Evolutionary conservation across 2,329 filamentous ascomycete genomes (phyloP).

Genomic region (Aspergillus niger): DNA sequence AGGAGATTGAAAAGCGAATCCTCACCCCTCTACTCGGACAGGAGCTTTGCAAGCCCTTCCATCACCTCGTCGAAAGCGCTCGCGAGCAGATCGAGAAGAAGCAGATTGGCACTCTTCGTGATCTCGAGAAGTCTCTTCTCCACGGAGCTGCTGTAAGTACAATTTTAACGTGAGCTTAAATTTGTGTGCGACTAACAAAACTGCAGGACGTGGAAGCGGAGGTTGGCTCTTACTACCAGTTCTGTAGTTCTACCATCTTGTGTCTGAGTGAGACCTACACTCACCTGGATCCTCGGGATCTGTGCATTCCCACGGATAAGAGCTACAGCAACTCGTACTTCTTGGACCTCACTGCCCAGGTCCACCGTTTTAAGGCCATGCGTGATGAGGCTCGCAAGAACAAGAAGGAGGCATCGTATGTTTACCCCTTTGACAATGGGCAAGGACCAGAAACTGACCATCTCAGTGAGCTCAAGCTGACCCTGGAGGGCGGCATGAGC

Average conservation of each 20-base stretch:
- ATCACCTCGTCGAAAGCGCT: conserved; percentile 74
- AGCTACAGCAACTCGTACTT: conserved; percentile 97
- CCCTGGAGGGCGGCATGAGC: conserved; percentile 76
- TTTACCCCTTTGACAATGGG: conserved; percentile 21
- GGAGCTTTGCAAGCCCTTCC: conserved; percentile 73
- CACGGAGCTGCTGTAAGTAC: conserved; percentile 92
- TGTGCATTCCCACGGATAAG: conserved; percentile 78
- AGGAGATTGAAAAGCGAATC: conserved; percentile 77
- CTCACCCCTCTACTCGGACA: conserved; percentile 76
- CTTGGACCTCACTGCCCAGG: conserved; percentile 92
- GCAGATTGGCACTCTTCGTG: conserved; percentile 85
- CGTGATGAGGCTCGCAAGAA: conserved; percentile 74
- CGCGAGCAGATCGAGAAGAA: conserved; percentile 78
- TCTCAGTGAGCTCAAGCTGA: conserved; percentile 65
- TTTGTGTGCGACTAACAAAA: conserved; percentile 50
- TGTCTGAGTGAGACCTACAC: conserved; percentile 89
- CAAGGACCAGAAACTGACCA: conserved; percentile 50
- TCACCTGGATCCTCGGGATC: conserved; percentile 81
- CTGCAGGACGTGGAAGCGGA: conserved; percentile 46
- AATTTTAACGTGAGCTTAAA: conserved; percentile 69
- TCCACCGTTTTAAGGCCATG: conserved; percentile 83
- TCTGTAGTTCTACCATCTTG: conserved; percentile 86
- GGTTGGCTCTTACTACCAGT: conserved; percentile 75
- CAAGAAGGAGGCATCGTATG: conserved; percentile 44
- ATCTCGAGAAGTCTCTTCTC: conserved; percentile 90